phyloP scores from a whole-genome alignment of 2,329 filamentous ascomycete species.

The Hymenoscyphus infarciens region DNA sequence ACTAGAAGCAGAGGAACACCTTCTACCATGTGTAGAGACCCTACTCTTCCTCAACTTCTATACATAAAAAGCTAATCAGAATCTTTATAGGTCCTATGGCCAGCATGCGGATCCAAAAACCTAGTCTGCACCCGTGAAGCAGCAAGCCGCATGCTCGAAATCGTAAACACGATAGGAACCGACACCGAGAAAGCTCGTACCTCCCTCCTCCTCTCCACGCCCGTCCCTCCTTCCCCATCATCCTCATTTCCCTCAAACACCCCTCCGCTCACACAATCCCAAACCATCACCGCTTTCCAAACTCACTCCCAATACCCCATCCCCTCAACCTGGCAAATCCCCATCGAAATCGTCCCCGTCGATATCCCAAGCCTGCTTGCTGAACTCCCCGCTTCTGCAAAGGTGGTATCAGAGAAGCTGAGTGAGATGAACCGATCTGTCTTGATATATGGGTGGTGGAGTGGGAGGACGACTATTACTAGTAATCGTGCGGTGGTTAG shows the following conservation, averaged over 20 bases:
- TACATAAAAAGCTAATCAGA: background rate
- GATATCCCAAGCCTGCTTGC: slow-evolving; percentile 37
- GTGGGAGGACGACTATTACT: slow-evolving; percentile 58
- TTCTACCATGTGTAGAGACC: slow-evolving; percentile 47
- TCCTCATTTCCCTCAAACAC: slow-evolving; percentile 5
- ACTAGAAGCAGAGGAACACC: slow-evolving; percentile 55
- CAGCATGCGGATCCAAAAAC: slow-evolving; percentile 49
- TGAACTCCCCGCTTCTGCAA: slow-evolving; percentile 43
- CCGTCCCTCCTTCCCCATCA: slow-evolving; percentile 22
- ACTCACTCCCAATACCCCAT: slow-evolving; percentile 51
- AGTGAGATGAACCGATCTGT: slow-evolving; percentile 63
- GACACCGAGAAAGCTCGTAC: slow-evolving; percentile 54
- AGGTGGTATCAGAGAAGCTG: slow-evolving; percentile 45
- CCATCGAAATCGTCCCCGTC: slow-evolving; percentile 51
- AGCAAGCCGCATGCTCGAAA: slow-evolving; percentile 59
- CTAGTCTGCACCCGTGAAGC: slow-evolving; percentile 62
- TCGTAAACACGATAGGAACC: slow-evolving; percentile 58
- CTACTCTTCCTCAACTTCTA: background rate
- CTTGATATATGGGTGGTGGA: slow-evolving; percentile 64
- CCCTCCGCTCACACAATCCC: slow-evolving; percentile 24
- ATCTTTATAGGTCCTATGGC: slow-evolving; percentile 48
- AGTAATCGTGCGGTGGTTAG: slow-evolving; percentile 63
- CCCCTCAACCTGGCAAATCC: slow-evolving; percentile 53
- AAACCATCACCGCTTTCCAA: slow-evolving; percentile 38
- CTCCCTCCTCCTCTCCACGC: slow-evolving; percentile 47